A percentile compares a stretch with the other conserved stretches of the same genome.
phyloP scores from a whole-genome alignment of 495 filamentous ascomycete species.

The Saxophila tyrrhenica region DNA sequence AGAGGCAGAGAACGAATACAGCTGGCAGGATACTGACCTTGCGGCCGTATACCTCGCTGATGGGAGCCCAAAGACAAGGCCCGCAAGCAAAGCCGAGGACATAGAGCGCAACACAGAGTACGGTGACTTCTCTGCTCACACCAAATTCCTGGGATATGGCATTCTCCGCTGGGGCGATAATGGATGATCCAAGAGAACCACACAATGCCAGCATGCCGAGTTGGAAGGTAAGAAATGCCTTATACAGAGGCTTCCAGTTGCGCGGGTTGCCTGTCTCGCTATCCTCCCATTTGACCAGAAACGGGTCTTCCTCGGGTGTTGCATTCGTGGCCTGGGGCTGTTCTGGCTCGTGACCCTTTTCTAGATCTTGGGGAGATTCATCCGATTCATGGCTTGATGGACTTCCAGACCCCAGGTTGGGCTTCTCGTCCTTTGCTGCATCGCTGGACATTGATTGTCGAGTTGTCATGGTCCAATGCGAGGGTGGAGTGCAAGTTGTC shows the following conservation, averaged over 20 bases:
- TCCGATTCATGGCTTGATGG: neutral
- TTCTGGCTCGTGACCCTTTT: slow-evolving; percentile 8
- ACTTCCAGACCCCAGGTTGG: neutral
- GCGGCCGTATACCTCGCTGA: slow-evolving; percentile 37
- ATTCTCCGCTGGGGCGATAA: slow-evolving; percentile 38
- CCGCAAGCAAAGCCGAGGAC: slow-evolving; percentile 27
- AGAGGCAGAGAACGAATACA: slow-evolving; percentile 34
- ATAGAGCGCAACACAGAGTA: slow-evolving; percentile 27
- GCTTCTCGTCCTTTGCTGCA: neutral
- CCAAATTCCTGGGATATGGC: slow-evolving; percentile 31
- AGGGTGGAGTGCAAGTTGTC: too few relatives aligned
- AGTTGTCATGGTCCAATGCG: neutral
- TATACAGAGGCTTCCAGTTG: slow-evolving; percentile 36
- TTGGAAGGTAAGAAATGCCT: slow-evolving; percentile 40
- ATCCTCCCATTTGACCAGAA: slow-evolving; percentile 13
- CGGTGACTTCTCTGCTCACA: slow-evolving; percentile 29
- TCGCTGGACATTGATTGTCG: neutral
- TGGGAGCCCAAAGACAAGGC: slow-evolving; percentile 31
- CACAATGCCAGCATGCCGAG: slow-evolving; percentile 40
- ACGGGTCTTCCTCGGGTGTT: neutral
- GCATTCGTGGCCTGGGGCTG: neutral
- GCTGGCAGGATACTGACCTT: slow-evolving; percentile 36
- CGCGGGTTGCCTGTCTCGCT: slow-evolving; percentile 31
- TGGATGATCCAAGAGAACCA: slow-evolving; percentile 38
- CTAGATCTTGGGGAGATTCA: slow-evolving; percentile 2